Evolutionary conservation across 371 early-diverging fungal species (phyloP), one percentile per base, ranked within the genome.

Genomic region (Saksenaea oblongispora): DNA sequence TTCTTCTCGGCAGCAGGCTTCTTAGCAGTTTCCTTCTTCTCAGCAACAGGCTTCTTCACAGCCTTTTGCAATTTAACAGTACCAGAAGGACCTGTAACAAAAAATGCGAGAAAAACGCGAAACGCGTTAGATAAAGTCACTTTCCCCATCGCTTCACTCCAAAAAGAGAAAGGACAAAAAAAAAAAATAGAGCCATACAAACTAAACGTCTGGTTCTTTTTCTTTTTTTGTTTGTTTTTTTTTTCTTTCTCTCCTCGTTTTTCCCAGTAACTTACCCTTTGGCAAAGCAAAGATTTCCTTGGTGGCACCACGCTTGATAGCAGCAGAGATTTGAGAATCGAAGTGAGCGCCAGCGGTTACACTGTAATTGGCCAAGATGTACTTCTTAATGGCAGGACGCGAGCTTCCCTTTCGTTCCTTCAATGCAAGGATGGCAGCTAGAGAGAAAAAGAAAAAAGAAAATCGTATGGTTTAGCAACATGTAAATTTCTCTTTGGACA

Each of bases 321-420:
- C 91, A 68, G 81, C 82, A 74, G 85, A 86, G 73, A 91, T 78
- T 69, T 86, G 83, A 47, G 71, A 68, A 67, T 88, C 89, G 54
- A 86, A 84, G 63, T 78, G 84, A 54, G 80, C 75, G 54, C 78
- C 76, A 56, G 76, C 56, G 62, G 61, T 60, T 24, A 81, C 73
- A 74, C 84, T 82, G 79, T 83, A 89, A 86, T 91, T 93, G 69
- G 90, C 85, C 67, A 84, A 74, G 67, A 93, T 91, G 77, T 91
- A 92, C 81, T 92, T 93, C 76, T 91, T 92, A 80, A 93, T 86
- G 55, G 90, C 90, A 64, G 85, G 89, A 71, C 92, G 89, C 44
- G 88, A 87, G 62, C 87, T 85, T 54, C 93, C 93, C 70, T 83
- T 87, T 72, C 91, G 88, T 74, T 92, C 92, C 82, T 90, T 90